Conservation (phyloP, 345 rosid species). For the Balakata baccata region DNA sequence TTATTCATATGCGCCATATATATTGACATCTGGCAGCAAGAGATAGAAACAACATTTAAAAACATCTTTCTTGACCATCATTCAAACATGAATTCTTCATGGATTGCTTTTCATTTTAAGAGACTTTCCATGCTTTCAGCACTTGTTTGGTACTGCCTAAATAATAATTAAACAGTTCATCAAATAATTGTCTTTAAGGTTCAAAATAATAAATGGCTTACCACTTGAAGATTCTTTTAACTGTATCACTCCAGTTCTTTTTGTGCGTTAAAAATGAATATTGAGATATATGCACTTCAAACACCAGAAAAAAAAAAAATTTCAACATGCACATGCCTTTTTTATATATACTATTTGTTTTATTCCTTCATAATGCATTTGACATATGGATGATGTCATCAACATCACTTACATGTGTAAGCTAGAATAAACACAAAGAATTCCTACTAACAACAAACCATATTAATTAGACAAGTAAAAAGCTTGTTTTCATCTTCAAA, state of each 20-base stretch:
- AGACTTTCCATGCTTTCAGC: not conserved
- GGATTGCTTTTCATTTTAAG: not conserved
- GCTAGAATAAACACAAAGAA: not conserved
- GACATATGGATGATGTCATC: not conserved
- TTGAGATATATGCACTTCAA: not conserved
- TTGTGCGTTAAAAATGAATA: not conserved
- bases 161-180: not conserved
- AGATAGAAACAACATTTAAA: slow-evolving; percentile 12
- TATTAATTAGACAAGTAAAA: not conserved
- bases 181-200: no score
- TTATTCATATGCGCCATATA: slow-evolving; percentile 22
- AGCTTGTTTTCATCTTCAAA: not conserved
- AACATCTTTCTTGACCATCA: slow-evolving; percentile 7
- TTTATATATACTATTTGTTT: not conserved
- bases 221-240: not conserved
- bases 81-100: not conserved
- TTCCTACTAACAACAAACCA: not conserved
- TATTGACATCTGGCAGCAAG: not conserved
- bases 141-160: not conserved
- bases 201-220: not conserved
- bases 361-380: not conserved
- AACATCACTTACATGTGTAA: slow-evolving; percentile 1
- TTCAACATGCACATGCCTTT: not conserved
- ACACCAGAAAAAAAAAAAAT: not conserved
- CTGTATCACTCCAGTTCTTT: not conserved